These are phyloP conservation scores for Clitopilus hobsonii DNA, from an alignment of 768 basidiomycete species.

Conservation along the genomic window DNA sequence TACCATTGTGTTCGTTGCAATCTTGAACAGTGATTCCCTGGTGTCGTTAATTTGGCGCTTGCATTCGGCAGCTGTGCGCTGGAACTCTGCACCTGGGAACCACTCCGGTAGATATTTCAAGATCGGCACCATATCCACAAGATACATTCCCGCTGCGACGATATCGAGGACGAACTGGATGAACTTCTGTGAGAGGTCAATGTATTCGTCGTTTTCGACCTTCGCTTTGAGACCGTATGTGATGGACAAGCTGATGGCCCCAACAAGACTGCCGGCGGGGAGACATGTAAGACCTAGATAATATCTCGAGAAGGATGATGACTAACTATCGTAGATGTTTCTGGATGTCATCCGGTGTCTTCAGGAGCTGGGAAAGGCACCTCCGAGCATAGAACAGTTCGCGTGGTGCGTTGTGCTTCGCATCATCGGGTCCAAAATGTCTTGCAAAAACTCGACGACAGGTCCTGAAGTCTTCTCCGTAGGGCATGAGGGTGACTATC, in stretches of 20 bases:
- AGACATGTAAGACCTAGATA: neutral
- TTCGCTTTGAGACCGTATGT: slow-evolving; percentile 18
- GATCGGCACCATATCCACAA: slow-evolving; percentile 10
- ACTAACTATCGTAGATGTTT: slow-evolving; percentile 15
- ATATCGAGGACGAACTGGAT: slow-evolving; percentile 11
- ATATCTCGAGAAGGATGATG: neutral
- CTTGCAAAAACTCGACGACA: slow-evolving; percentile 22
- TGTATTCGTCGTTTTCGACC: slow-evolving; percentile 15
- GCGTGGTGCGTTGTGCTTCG: slow-evolving; percentile 15
- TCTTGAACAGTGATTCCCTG: slow-evolving; percentile 16
- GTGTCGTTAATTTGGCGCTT: slow-evolving; percentile 7
- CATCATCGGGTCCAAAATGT: slow-evolving; percentile 12
- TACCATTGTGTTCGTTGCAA: slow-evolving; percentile 4
- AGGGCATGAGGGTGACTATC: slow-evolving; percentile 19
- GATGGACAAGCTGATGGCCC: slow-evolving; percentile 12
- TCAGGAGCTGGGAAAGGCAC: slow-evolving; percentile 15
- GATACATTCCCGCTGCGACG: slow-evolving; percentile 7
- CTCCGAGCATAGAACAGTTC: slow-evolving; percentile 15
- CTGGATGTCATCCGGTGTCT: slow-evolving; percentile 8
- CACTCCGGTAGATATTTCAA: slow-evolving; percentile 11
- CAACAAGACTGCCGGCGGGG: slow-evolving; percentile 17
- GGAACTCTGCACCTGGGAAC: slow-evolving; percentile 14
- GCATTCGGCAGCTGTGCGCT: slow-evolving; percentile 10
- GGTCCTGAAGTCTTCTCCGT: slow-evolving; percentile 27
- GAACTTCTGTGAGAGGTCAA: slow-evolving; percentile 15